Evolutionary conservation across 2,329 filamentous ascomycete genomes (phyloP).

Genomic region (Cytospora chrysosperma): DNA sequence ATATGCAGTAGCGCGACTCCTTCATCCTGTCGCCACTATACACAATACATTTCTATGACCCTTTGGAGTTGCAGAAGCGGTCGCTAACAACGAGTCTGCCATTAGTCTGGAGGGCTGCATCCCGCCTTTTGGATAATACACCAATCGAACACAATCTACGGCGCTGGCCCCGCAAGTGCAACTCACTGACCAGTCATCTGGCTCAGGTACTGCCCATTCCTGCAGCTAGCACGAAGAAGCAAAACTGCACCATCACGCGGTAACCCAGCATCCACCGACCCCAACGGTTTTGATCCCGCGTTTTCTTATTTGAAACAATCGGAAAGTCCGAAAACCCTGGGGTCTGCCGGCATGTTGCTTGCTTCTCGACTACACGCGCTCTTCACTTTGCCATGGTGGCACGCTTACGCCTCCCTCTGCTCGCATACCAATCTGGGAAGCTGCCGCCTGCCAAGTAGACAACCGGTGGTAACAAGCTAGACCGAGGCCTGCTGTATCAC

Average conservation of each 20-base stretch:
- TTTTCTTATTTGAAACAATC: not conserved
- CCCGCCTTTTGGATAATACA: not conserved
- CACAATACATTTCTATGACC: not conserved
- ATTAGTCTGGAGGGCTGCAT: not conserved
- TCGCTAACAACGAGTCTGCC: not conserved
- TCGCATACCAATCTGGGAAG: not conserved
- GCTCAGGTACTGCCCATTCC: not conserved
- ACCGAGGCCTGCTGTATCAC: slow-evolving; percentile 2
- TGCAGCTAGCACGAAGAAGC: not conserved
- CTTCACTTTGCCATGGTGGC: not conserved
- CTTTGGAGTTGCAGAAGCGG: not conserved
- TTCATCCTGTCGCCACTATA: not conserved
- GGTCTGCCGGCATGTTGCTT: not conserved
- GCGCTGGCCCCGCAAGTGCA: not conserved
- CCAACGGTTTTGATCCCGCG: not conserved
- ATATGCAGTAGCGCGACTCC: not conserved
- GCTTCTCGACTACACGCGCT: not conserved
- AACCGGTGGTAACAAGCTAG: not conserved
- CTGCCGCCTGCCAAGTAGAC: not conserved
- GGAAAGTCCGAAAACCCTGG: not conserved
- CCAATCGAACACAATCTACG: not conserved
- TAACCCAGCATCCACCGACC: not conserved
- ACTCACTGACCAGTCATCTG: not conserved
- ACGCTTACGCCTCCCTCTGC: not conserved
- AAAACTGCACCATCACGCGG: not conserved